Evolutionary conservation across 2,329 filamentous ascomycete species (phyloP).

Genomic region (Diplodia intermedia): DNA sequence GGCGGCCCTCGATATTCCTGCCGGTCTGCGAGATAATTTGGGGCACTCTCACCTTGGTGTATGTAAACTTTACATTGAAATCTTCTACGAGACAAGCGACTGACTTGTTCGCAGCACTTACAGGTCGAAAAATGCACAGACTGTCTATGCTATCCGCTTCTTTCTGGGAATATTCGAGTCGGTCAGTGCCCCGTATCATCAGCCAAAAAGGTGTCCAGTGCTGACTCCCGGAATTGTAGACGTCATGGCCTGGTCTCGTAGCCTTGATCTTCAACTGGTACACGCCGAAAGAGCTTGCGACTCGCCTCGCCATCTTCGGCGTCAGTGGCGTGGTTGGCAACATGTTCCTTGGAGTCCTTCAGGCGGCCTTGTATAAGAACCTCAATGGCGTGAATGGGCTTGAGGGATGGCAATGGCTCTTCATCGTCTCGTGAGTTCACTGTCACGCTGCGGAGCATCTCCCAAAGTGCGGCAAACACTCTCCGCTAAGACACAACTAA

Average conservation of each 20-base stretch:
- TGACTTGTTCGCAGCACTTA: slow-evolving; percentile 5
- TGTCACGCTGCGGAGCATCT: background rate
- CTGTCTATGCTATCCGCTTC: slow-evolving; percentile 45
- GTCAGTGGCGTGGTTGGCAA: slow-evolving; percentile 43
- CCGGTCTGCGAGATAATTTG: slow-evolving; percentile 32
- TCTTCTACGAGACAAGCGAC: too few species aligned
- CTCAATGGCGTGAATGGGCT: slow-evolving; percentile 40
- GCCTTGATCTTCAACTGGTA: slow-evolving; percentile 55
- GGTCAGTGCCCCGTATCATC: slow-evolving; percentile 5
- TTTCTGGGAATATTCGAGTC: slow-evolving; percentile 46
- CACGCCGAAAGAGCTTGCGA: slow-evolving; percentile 46
- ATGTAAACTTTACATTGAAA: slow-evolving; percentile 19
- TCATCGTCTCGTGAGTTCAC: slow-evolving; percentile 37
- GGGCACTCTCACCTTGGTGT: slow-evolving; percentile 33
- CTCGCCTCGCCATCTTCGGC: slow-evolving; percentile 44
- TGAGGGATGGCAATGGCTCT: slow-evolving; percentile 44
- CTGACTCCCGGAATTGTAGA: background rate
- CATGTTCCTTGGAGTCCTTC: slow-evolving; percentile 47
- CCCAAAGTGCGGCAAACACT: too few species aligned
- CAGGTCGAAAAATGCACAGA: background rate
- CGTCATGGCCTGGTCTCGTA: slow-evolving; percentile 45
- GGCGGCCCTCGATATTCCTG: slow-evolving; percentile 29
- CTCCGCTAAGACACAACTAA: background rate
- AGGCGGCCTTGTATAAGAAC: slow-evolving; percentile 44
- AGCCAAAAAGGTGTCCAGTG: background rate